phyloP scores from a whole-genome alignment of 2,329 filamentous ascomycete species.

The Coniochaeta prunicola region DNA sequence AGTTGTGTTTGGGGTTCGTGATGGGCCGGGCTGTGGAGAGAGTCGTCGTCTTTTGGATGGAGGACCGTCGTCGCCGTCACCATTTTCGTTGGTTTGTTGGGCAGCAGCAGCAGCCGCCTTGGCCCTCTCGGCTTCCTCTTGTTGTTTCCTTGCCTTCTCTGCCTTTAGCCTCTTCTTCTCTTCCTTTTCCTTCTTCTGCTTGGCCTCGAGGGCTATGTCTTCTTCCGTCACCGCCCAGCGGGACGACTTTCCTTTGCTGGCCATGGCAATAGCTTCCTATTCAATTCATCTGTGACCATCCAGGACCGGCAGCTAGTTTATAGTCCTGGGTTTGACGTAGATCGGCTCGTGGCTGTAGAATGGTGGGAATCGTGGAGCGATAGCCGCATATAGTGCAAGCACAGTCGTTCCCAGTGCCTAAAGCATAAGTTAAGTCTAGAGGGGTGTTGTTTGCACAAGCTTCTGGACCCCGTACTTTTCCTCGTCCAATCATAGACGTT shows the following conservation, averaged over 20 bases:
- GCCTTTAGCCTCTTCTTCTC: slow-evolving; percentile 80
- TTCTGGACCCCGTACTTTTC: neutral
- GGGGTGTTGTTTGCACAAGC: neutral
- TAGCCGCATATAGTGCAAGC: neutral
- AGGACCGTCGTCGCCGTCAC: slow-evolving; percentile 29
- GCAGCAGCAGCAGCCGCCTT: slow-evolving; percentile 21
- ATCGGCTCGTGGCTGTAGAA: neutral
- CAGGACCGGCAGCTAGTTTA: neutral
- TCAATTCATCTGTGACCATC: neutral
- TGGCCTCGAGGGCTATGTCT: slow-evolving; percentile 66
- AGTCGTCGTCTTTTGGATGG: slow-evolving; percentile 57
- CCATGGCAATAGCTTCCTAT: slow-evolving; percentile 33
- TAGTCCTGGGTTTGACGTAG: neutral
- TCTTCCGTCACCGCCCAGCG: slow-evolving; percentile 85
- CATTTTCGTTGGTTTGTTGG: slow-evolving; percentile 14
- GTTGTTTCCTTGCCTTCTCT: slow-evolving; percentile 65
- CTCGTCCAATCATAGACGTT: neutral
- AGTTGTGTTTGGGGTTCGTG: slow-evolving; percentile 5
- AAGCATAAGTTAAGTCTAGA: too few species aligned
- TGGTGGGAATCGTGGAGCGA: neutral
- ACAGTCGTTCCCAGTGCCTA: too few species aligned
- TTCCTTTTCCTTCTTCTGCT: slow-evolving; percentile 75
- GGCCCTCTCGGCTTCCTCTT: slow-evolving; percentile 25
- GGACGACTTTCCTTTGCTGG: slow-evolving; percentile 63
- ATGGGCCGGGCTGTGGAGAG: slow-evolving; percentile 34